phyloP scores from a whole-genome alignment of 1,284 basidiomycete genomes.

The Ustilago hordei region DNA sequence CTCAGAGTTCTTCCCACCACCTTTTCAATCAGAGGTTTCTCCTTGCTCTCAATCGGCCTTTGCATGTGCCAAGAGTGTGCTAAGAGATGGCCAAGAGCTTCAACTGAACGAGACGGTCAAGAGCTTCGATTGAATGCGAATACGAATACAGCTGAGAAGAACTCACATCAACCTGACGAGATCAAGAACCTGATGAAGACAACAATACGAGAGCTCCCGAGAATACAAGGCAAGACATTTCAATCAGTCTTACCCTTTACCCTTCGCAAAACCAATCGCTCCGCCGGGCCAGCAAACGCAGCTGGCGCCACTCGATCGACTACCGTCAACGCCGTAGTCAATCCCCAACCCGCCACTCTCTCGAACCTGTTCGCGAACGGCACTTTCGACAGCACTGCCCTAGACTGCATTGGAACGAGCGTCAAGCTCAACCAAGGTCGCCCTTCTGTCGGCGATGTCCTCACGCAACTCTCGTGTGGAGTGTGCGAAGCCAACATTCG shows the following conservation, averaged over 20 bases:
- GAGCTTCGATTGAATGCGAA: not conserved
- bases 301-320: slow-evolving; percentile 19
- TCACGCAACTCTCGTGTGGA: slow-evolving; percentile 33
- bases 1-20: slow-evolving; percentile 25
- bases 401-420: slow-evolving; percentile 14
- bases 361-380: slow-evolving; percentile 18
- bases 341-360: not conserved
- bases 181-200: not conserved
- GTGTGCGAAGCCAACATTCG: slow-evolving; percentile 26
- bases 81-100: not conserved
- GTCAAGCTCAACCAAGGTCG: not conserved
- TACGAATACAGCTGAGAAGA: not conserved
- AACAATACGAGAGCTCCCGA: not conserved
- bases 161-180: not conserved
- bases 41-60: not conserved
- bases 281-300: slow-evolving; percentile 7
- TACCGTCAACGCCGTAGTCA: slow-evolving; percentile 18
- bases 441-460: slow-evolving; percentile 13
- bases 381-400: slow-evolving; percentile 3
- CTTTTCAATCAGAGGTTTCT: not conserved
- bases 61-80: not conserved
- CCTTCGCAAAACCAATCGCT: slow-evolving; percentile 19
- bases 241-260: not conserved
- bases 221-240: not conserved
- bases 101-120: not conserved